A percentile compares a stretch with the other conserved stretches of the same genome.
Evolutionary conservation across 208 protist species (phyloP).

Genomic region (Acanthamoeba culbertsoni): DNA sequence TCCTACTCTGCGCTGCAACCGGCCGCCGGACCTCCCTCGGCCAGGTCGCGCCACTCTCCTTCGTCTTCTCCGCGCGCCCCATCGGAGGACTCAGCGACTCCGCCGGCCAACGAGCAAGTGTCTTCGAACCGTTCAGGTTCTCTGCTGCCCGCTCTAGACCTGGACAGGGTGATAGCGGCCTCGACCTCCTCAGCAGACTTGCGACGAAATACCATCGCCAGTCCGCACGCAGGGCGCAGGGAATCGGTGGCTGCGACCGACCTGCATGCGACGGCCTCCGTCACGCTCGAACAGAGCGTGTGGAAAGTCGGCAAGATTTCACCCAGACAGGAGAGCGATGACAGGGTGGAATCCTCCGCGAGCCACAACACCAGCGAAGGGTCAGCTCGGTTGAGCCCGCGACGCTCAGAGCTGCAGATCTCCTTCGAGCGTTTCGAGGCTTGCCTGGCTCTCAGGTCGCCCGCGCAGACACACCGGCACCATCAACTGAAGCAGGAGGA

Average conservation of each 20-base stretch:
- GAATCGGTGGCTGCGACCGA: background rate
- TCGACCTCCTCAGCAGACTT: background rate
- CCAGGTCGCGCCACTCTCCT: background rate
- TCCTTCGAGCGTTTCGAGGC: background rate
- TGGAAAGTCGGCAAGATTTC: background rate
- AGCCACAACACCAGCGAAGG: background rate
- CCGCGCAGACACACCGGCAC: background rate
- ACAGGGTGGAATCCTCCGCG: background rate
- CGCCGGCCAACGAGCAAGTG: too few species aligned
- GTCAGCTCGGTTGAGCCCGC: background rate
- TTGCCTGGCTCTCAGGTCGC: background rate
- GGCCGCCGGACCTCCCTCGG: background rate
- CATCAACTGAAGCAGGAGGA: background rate
- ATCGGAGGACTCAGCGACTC: background rate
- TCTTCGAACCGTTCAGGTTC: background rate
- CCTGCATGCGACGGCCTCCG: background rate
- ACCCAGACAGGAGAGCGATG: background rate
- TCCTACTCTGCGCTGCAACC: background rate
- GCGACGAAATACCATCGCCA: background rate
- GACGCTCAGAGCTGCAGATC: background rate
- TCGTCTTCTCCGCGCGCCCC: background rate
- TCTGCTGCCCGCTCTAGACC: background rate
- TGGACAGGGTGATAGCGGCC: background rate
- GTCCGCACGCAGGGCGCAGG: background rate
- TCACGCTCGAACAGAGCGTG: background rate